A percentile compares a stretch with the other conserved stretches of the same genome.
These are phyloP conservation scores for Solanum pinnatisectum DNA, from an alignment of 257 asterid genomes.

Conservation along the genomic window DNA sequence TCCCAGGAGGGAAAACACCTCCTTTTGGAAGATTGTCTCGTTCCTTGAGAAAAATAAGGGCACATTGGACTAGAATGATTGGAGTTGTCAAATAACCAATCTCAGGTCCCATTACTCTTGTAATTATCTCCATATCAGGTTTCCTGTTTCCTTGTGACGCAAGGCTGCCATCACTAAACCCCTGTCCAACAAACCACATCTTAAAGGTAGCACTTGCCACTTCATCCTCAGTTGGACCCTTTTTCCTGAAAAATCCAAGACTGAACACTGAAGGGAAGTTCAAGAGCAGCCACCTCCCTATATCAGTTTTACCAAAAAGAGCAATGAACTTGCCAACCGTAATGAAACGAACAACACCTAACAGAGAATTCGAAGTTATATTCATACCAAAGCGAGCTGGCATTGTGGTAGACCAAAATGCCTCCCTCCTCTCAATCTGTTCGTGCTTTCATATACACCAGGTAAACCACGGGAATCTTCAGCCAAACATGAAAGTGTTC, in stretches of 20 bases:
- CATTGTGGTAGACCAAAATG: conserved; percentile 59
- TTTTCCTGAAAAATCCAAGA: conserved; percentile 50
- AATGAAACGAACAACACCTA: conserved; percentile 43
- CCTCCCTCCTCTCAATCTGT: conserved; percentile 32
- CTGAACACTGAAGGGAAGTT: conserved; percentile 59
- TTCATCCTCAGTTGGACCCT: conserved; percentile 80
- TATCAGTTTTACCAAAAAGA: conserved; percentile 25
- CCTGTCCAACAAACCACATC: conserved; percentile 92
- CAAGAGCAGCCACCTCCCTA: conserved; percentile 64
- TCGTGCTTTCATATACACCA: conserved; percentile 50
- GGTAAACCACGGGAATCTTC: conserved; percentile 54
- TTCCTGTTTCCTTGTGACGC: conserved; percentile 34
- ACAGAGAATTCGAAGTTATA: conserved; percentile 38
- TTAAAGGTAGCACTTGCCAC: conserved; percentile 65
- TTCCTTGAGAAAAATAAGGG: conserved; percentile 39
- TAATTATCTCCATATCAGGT: conserved; percentile 59
- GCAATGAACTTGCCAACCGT: conserved; percentile 44
- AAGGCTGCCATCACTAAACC: conserved; percentile 40
- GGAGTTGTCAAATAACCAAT: conserved; percentile 86
- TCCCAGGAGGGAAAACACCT: conserved; percentile 81
- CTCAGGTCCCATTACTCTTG: conserved; percentile 92
- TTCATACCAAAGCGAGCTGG: conserved; percentile 78
- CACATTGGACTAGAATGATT: conserved; percentile 61
- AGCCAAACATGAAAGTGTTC: conserved; percentile 48
- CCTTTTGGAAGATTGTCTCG: conserved; percentile 63